Base-by-base conservation (phyloP, 2,329 filamentous ascomycete species). In the Clarireedia monteithiana region DNA sequence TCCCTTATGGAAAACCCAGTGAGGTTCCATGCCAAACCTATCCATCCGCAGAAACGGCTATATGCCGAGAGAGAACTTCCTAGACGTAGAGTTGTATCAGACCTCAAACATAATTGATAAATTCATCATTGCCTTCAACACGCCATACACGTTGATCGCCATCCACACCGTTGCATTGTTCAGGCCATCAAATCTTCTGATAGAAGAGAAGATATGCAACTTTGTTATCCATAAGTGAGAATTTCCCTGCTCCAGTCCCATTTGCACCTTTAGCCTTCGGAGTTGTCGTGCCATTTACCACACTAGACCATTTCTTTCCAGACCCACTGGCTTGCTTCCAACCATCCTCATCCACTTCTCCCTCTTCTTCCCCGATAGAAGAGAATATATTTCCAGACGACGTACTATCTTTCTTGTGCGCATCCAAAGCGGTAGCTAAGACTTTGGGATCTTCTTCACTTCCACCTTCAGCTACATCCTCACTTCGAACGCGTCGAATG, bases 121-220 rank as follows among this genome's bases (percentile, higher is more conserved):
- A 17, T 10, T 38, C 30, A 20, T 44, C 30, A 24, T 20, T 23
- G 20, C 15, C 24, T 49, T 49, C 45, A 23, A 24, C 26, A n/a
- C 15, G 15, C 42, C 30, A 38, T 47, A 42, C 17, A 42, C 23
- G 9, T 17, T 26, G 27, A 12, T 46, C n/a, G 14, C 40, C 39
- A 34, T 2, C 36, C 45, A 24, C 36, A 55, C 36, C 38, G 34
- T 45, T 24, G 24, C 38, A 36, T 27, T 38, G 44, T 34, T 10
- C 5, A 46, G 15, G 4, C 12, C 53, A 39, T 67, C 59, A 67
- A 60, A 69, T 67, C 58, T 63, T 68, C 75, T 96, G 87, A 72
- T 99, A 99, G 74, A 99, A 95, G 68, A 99, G 75, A 63, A 99
- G 83, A 73, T 99, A 99, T 4, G 94, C 94, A 57, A 96, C 92